Conservation (phyloP, 805 yeast species). For the Cyberlindnera lachancei region DNA sequence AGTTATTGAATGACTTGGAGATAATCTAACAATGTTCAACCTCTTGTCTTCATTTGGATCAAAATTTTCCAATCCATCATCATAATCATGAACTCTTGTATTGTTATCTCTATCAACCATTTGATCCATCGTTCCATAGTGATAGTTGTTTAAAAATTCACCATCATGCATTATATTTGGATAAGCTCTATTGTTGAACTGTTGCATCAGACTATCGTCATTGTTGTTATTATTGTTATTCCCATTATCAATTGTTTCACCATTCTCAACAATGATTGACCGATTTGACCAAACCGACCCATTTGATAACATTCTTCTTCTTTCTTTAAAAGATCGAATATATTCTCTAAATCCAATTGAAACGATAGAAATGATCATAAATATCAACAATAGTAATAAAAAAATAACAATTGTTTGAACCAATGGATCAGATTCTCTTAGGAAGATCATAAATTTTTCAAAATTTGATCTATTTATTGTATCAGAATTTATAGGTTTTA, state of each 20-base stretch:
- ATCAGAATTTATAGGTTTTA: too few relatives aligned
- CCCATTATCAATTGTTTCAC: slow-evolving; percentile 1
- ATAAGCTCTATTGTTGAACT: slow-evolving; percentile 18
- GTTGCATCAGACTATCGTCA: too few relatives aligned
- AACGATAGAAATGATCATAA: slow-evolving; percentile 13
- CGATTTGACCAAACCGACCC: slow-evolving; percentile 17
- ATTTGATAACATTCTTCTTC: slow-evolving; percentile 12
- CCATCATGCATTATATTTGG: too few relatives aligned
- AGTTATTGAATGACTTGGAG: slow-evolving; percentile 3
- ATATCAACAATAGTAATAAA: slow-evolving; percentile 12
- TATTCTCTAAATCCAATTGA: slow-evolving; percentile 25
- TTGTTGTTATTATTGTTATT: not conserved
- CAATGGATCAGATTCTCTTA: slow-evolving; percentile 18
- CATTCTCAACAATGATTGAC: slow-evolving; percentile 2
- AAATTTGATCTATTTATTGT: too few relatives aligned
- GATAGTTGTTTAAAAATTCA: too few relatives aligned
- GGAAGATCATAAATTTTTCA: too few relatives aligned
- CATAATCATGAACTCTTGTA: too few relatives aligned
- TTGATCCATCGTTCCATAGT: too few relatives aligned
- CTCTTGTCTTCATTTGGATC: not conserved
- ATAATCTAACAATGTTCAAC: slow-evolving; percentile 8
- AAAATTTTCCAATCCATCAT: not conserved
- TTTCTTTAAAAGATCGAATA: slow-evolving; percentile 11
- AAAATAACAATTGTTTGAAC: slow-evolving; percentile 21
- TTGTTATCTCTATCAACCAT: too few relatives aligned